Base-by-base conservation (phyloP, 169 alveolate genomes). In the Toxoplasma gondii region DNA sequence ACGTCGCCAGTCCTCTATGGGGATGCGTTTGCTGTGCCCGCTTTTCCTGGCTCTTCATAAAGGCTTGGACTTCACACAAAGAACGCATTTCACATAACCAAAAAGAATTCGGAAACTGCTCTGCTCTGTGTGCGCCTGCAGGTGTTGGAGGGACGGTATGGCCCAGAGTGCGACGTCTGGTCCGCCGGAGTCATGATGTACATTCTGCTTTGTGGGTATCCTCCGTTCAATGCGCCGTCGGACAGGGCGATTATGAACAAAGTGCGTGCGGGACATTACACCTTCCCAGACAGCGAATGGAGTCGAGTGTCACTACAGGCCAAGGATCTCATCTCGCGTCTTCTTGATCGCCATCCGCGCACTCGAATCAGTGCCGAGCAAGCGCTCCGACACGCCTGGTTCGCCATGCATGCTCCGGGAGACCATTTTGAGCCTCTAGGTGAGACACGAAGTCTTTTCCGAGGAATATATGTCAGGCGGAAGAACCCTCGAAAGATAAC, bases 121-220 rank as follows among this genome's bases (percentile, higher is more conserved):
- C 84, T 74, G 74, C n/a, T n/a, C 44, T 36, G 45, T 74, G 84
- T n/a, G 45, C n/a, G 24, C 43, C 0, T 24, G 5, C 44, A 74
- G 96, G 99, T 98, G 29, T 93, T 98, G 43, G 96, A 96, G 92
- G 99, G 99, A 27, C 96, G 97, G 74, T 98, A 98, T 94, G 98
- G 97, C 91, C 97, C 98, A 96, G 96, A 96, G 86, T 98, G 99
- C 96, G 99, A 98, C 95, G 96, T 98, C 49, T 98, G 99, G 99
- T 97, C 98, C 78, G 98, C 98, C 80, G 98, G 99, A 31, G 98
- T 98, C 36, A 98, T 98, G 64, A 90, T 98, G 96, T 98, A 98
- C 96, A 97, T 98, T 45, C 94, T 98, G 92, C 96, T 98, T 69
- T 96, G 98, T 91, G 99, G 98, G 1, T 97, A 95, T 69, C 98